Evolutionary conservation across 1,284 basidiomycete genomes (phyloP).

Genomic region (Ustilago tritici): DNA sequence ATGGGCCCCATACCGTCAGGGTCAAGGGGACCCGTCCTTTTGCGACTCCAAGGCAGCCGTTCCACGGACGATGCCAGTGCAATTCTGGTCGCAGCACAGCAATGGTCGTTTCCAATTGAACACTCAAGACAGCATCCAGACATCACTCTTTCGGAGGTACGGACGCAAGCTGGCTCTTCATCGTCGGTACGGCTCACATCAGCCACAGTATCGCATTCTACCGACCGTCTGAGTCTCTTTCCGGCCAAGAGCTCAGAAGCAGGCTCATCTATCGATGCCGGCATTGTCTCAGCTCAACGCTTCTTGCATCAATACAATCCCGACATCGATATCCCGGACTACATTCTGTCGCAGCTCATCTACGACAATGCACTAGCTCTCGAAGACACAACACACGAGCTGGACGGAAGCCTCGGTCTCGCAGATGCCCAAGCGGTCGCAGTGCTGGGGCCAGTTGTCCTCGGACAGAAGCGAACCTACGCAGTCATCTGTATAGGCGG

Average conservation of each 20-base stretch:
- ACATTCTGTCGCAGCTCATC: slow-evolving; percentile 25
- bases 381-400: slow-evolving; percentile 9
- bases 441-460: slow-evolving; percentile 28
- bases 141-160: not conserved
- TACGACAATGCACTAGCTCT: slow-evolving; percentile 27
- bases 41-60: slow-evolving; percentile 20
- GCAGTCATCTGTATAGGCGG: slow-evolving; percentile 31
- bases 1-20: slow-evolving; percentile 31
- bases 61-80: slow-evolving; percentile 7
- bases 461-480: slow-evolving; percentile 2
- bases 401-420: slow-evolving; percentile 24
- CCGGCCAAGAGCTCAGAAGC: slow-evolving; percentile 7
- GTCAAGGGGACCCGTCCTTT: slow-evolving; percentile 38
- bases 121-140: not conserved
- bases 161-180: slow-evolving; percentile 1
- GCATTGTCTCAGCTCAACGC: slow-evolving; percentile 33
- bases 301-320: slow-evolving; percentile 27
- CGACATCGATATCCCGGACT: slow-evolving; percentile 37
- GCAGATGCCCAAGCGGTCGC: slow-evolving; percentile 38
- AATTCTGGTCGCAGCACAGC: slow-evolving; percentile 15
- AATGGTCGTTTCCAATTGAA: slow-evolving; percentile 22
- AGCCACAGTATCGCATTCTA: slow-evolving; percentile 5
- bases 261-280: slow-evolving; percentile 37
- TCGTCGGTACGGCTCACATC: slow-evolving; percentile 17
- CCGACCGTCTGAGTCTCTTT: slow-evolving; percentile 19